Base-by-base conservation (phyloP, 805 yeast species). In the Monosporozyma servazzii region DNA sequence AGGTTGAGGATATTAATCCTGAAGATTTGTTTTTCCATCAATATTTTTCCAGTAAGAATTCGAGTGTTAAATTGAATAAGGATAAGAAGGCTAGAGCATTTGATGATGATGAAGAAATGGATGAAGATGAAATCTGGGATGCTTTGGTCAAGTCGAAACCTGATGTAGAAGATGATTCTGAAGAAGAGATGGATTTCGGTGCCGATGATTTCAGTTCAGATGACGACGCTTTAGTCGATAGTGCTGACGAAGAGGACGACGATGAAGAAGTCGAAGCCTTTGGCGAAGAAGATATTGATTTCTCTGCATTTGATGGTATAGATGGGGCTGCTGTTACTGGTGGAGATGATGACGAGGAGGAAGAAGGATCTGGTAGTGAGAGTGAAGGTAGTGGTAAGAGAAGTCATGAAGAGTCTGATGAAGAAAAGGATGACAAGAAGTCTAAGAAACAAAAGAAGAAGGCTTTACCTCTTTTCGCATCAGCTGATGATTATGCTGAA, bases 21-120 rank as follows among this genome's bases (percentile, higher is more conserved):
- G 96, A 88, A 56, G 99, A 91, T 67, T 73, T 77, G 62, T 91
- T 91, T 72, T 88, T 88, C 77, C 81, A 83, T 67, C 88, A 88
- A 65, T 90, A 88, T 71, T 90, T 90, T 71, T 73, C 80, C 20
- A 73, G 77, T 25, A 84, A 84, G 64, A 78, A 78, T 58, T 59
- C 59, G 39, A 72, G 72, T 56, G 56, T 67, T 58, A 55, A 68
- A 62, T 58, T 58, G 49, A 49, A 58, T 17, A 65, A 64, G 33
- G 69, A 61, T 11, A 71, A 64, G 6, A 63, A 56, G 29, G 67
- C 59, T 1, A 40, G 33, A 29, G 74, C 64, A 43, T 70, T 64
- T 42, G 76, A 69, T 23, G 71, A 63, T 20, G 75, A 73, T 45
- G 75, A 71, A 39, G 81, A 75, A 6, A 57, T 77, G 56, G 78